Percentiles rank a stretch among this genome's conserved stretches.
Conservation (phyloP, 345 rosid species). For the Dovyalis caffra region DNA sequence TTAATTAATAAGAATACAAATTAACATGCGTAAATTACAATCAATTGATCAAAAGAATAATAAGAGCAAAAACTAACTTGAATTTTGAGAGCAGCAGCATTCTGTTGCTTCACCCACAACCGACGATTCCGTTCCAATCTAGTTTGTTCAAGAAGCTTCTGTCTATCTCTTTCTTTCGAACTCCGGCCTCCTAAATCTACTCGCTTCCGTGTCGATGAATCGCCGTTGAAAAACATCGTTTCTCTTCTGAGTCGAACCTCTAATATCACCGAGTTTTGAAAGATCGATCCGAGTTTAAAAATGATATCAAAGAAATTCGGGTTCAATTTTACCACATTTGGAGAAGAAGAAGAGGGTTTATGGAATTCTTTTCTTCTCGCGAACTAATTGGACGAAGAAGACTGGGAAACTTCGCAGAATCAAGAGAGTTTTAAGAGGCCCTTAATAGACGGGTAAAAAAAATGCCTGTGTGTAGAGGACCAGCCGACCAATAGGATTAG, state of each 20-base stretch:
- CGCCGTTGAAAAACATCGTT: slow-evolving; percentile 92
- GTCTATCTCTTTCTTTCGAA: slow-evolving; percentile 89
- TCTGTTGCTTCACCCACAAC: slow-evolving; percentile 66
- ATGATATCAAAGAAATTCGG: background rate
- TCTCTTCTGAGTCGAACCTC: background rate
- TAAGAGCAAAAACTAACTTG: slow-evolving; percentile 50
- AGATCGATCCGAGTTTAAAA: background rate
- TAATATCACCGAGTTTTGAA: background rate
- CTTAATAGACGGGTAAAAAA: background rate
- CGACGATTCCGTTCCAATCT: slow-evolving; percentile 89
- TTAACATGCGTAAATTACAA: background rate
- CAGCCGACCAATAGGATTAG: background rate
- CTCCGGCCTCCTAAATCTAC: slow-evolving; percentile 99
- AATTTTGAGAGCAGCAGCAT: slow-evolving; percentile 71
- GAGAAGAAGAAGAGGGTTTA: background rate
- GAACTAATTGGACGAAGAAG: too few species aligned
- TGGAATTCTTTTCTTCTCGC: too few species aligned
- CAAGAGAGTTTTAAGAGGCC: background rate
- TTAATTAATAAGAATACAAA: background rate
- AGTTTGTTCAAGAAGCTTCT: slow-evolving; percentile 94
- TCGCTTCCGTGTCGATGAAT: slow-evolving; percentile 87
- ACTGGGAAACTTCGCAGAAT: background rate
- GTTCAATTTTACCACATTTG: background rate
- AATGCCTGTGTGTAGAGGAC: background rate
- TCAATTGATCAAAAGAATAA: background rate